Base-by-base conservation (phyloP, 2,329 filamentous ascomycete genomes). In the Pseudogymnoascus sp. region DNA sequence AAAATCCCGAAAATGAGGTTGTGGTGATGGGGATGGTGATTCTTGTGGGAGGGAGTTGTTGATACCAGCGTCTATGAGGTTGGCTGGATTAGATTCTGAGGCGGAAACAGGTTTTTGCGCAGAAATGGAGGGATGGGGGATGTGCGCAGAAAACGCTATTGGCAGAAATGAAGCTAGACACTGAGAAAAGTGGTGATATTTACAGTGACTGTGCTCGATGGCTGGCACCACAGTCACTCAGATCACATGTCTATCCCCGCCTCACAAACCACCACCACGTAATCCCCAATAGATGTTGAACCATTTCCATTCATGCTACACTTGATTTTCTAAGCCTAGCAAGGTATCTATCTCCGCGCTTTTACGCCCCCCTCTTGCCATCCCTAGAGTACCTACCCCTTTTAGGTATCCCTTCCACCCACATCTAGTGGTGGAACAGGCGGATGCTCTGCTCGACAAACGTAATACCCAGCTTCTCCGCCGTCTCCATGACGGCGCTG, bases 371-470 rank as follows among this genome's bases (percentile, higher is more conserved):
- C 8, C 25, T 18, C 50, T 12, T 31, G 6, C 31, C 50, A 56
- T 56, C 50, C 50, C 8, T 7, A 56, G 50, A 33, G 11, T 56
- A 56, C 50, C 28, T 33, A 33, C 28, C 50, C 50, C 50, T 56
- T 56, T 56, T 56, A 56, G 50, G 50, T 33, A 56, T 56, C n/a
- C 28, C 12, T 21, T 16, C 25, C 47, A 23, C 16, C 4, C 47
- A 23, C 16, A 62, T 62, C 63, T 88, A 97, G 78, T 97, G 93
- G 77, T 97, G 93, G 87, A 97, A 97, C 68, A 97, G 82, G 70
- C 94, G 86, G 65, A 90, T 88, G 74, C 89, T 91, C 82, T 99
- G 94, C 82, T 99, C 92, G 38, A 97, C 89, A 77, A 97, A 97
- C 50, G 89, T 92, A 71, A 97, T 96, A 63, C 88, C 90, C 67